phyloP scores from a whole-genome alignment of 23 red algal species.

The Gracilaria caudata region DNA sequence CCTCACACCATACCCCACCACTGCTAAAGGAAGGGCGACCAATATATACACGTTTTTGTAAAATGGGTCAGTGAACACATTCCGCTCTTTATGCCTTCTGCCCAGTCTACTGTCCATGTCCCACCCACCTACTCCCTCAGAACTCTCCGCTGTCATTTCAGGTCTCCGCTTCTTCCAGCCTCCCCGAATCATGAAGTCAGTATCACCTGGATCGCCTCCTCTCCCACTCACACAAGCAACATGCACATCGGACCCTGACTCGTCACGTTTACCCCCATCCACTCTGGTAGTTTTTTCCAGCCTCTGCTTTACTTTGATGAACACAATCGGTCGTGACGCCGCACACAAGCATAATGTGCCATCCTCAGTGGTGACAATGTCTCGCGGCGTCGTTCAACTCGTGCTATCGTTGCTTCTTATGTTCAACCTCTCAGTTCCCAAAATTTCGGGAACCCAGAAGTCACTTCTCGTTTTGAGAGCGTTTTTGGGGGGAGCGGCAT shows the following conservation, averaged over 20 bases:
- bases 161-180: not conserved
- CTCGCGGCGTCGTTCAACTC: constrained; percentile 5
- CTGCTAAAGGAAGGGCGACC: no score
- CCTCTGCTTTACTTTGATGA: constrained; percentile 8
- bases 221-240: not conserved
- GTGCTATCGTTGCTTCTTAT: not conserved
- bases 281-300: not conserved
- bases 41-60: no score
- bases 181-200: not conserved
- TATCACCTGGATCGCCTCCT: not conserved
- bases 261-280: not conserved
- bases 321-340: constrained; percentile 16
- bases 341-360: not conserved
- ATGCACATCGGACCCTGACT: not conserved
- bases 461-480: constrained; percentile 1
- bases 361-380: not conserved
- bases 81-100: no score
- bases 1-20: no score
- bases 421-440: not conserved
- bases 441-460: not conserved
- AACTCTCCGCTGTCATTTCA: not conserved
- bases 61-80: no score
- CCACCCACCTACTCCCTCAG: no score
- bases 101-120: no score
- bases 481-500: not conserved